A percentile compares a stretch with the other conserved stretches of the same genome.
Conservation (phyloP, 768 basidiomycete genomes). For the Kockovaella imperatae region DNA sequence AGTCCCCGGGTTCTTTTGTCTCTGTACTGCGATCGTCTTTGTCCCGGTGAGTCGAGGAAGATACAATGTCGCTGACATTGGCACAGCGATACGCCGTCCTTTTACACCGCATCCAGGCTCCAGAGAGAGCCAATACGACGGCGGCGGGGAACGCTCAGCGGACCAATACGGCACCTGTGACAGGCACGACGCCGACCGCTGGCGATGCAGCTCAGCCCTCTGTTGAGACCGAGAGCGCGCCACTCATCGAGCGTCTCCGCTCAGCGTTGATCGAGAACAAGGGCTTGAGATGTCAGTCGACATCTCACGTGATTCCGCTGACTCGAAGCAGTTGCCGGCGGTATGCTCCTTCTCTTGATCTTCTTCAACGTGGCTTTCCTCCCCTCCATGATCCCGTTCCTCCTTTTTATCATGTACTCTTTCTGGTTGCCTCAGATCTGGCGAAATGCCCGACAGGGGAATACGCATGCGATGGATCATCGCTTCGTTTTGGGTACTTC, state of each 20-base stretch:
- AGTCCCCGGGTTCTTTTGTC: slow-evolving; percentile 75
- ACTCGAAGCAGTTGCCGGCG: slow-evolving; percentile 50
- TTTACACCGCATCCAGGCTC: slow-evolving; percentile 73
- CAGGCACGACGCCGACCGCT: neutral
- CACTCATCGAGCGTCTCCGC: no score
- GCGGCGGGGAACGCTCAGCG: neutral
- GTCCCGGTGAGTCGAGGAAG: slow-evolving; percentile 58
- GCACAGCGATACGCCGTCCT: slow-evolving; percentile 74
- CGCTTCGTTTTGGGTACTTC: slow-evolving; percentile 75
- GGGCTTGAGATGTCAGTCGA: neutral
- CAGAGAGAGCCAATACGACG: slow-evolving; percentile 17
- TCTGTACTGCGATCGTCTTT: slow-evolving; percentile 63
- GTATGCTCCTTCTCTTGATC: slow-evolving; percentile 62
- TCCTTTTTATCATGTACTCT: slow-evolving; percentile 62
- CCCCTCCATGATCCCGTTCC: slow-evolving; percentile 56
- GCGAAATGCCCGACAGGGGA: slow-evolving; percentile 62
- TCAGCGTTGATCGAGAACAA: no score
- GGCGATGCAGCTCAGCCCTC: neutral
- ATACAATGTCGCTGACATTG: neutral
- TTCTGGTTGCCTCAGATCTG: slow-evolving; percentile 83
- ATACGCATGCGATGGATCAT: slow-evolving; percentile 59
- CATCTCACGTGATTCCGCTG: neutral
- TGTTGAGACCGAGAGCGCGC: no score
- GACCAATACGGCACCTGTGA: neutral
- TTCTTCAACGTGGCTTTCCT: slow-evolving; percentile 64